Conservation (phyloP, 768 basidiomycete species). For the Lactarius trivialis region DNA sequence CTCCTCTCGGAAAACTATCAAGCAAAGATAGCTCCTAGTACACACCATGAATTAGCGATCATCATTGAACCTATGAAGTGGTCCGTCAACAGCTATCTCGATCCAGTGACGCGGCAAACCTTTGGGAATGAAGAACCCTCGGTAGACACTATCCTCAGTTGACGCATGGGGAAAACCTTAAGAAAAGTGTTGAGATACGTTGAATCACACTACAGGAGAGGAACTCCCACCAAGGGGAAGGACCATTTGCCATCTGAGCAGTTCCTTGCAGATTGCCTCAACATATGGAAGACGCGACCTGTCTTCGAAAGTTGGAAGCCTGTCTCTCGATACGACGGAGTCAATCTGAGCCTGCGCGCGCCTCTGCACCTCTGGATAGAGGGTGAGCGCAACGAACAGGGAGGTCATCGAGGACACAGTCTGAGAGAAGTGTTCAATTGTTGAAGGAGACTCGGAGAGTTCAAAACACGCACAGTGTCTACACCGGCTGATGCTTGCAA, state of each 20-base stretch:
- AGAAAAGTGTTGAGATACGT: too few relatives aligned
- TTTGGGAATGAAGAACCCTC: too few relatives aligned
- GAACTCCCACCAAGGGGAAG: constrained; percentile 8
- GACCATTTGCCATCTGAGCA: constrained; percentile 25
- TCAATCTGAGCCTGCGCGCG: constrained; percentile 29
- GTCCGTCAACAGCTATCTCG: too few relatives aligned
- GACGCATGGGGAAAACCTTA: too few relatives aligned
- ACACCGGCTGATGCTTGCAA: background rate
- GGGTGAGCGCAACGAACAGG: constrained; percentile 27
- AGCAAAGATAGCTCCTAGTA: too few relatives aligned
- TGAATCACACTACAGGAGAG: too few relatives aligned
- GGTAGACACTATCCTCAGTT: too few relatives aligned
- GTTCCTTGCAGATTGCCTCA: constrained; percentile 26
- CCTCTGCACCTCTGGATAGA: constrained; percentile 27
- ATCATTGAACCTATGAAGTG: background rate
- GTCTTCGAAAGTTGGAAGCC: constrained; percentile 28
- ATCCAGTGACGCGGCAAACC: too few relatives aligned
- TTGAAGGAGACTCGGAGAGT: background rate
- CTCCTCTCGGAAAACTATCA: background rate
- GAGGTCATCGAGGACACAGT: constrained; percentile 18
- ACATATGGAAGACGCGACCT: constrained; percentile 26
- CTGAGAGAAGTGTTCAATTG: background rate
- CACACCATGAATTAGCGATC: background rate
- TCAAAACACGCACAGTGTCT: background rate
- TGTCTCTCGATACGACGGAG: constrained; percentile 22